Base-by-base conservation (phyloP, 2,329 filamentous ascomycete species). In the Colletotrichum incanum region DNA sequence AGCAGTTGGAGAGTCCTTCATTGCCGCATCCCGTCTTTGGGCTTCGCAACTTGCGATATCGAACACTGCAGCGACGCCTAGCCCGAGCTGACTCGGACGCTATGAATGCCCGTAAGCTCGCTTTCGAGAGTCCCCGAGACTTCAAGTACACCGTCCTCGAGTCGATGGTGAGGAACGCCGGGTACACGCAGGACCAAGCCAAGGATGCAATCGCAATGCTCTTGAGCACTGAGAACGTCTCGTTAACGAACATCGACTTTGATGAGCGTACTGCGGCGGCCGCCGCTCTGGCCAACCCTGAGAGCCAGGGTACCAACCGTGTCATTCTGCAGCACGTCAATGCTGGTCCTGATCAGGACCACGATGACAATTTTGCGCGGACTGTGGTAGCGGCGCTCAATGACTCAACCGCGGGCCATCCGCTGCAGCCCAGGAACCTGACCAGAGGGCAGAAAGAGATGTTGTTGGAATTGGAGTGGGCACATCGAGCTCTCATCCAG, bases 401-500 rank as follows among this genome's bases (percentile, higher is more conserved):
- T 14, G 71, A 73, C 18, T 41, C 63, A 74, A 58, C 75, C 76
- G 70, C 74, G 78, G 73, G 80, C 39, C 65, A 75, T 45, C 76
- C 80, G 5, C 78, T 91, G n/a, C 85, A 87, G 50, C 91, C 91
- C 3, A 82, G 83, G 2, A 82, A 84, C 41, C 85, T 93, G n/a
- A 89, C 88, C 0, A 85, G 84, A 70, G 84, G 88, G n/a, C 92
- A 94, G 78, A 89, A 87, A 64, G 91, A 93, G 79, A 91, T 92
- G 89, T 80, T 94, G 1, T 81, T 92, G 47, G 91, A 93, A 78
- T 89, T 90, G 4, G 88, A 91, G 64, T 93, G 91, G 90, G 91
- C 91, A 8, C 91, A 93, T 74, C 84, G 88, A 65, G 91, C 91
- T 23, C 91, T 93, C 77, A 84, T 93, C 58, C 88, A 91, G 60